Percentiles rank a stretch among this genome's conserved stretches.
These are phyloP conservation scores for Ilex aquifolium DNA, from an alignment of 257 asterid species.

Conservation along the genomic window DNA sequence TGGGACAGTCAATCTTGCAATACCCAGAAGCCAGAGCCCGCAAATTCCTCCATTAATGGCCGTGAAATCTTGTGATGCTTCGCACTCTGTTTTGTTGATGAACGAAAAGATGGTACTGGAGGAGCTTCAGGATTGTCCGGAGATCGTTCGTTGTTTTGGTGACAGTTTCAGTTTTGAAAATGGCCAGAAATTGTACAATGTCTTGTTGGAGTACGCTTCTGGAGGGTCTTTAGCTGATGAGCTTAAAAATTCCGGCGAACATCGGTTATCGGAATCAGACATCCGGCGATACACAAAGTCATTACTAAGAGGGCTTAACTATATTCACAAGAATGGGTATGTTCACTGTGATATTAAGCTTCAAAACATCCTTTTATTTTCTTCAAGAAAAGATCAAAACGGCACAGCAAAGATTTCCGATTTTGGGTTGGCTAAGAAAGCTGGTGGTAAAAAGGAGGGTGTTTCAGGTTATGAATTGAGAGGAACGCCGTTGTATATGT, in stretches of 20 bases:
- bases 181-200: conserved; percentile 69
- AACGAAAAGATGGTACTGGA: conserved; percentile 55
- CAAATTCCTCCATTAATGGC: conserved; percentile 45
- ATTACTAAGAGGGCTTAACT: conserved; percentile 46
- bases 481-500: conserved; percentile 91
- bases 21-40: conserved; percentile 18
- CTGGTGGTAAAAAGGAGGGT: conserved; percentile 3
- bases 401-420: conserved; percentile 62
- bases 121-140: conserved; percentile 50
- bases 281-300: conserved; percentile 40
- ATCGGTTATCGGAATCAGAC: conserved; percentile 33
- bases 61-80: conserved; percentile 54
- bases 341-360: conserved; percentile 92
- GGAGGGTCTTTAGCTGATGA: conserved; percentile 57
- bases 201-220: conserved; percentile 71
- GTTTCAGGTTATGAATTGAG: conserved; percentile 35
- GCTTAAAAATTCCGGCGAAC: conserved; percentile 29
- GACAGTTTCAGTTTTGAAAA: conserved; percentile 49
- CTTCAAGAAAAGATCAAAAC: conserved; percentile 1
- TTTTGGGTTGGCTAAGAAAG: conserved; percentile 73
- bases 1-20: conserved; percentile 65
- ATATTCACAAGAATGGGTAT: conserved; percentile 55
- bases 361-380: conserved; percentile 52
- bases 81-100: conserved; percentile 39
- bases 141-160: conserved; percentile 64